Conservation (phyloP, 768 basidiomycete genomes). For the Boletus rubescentipes region DNA sequence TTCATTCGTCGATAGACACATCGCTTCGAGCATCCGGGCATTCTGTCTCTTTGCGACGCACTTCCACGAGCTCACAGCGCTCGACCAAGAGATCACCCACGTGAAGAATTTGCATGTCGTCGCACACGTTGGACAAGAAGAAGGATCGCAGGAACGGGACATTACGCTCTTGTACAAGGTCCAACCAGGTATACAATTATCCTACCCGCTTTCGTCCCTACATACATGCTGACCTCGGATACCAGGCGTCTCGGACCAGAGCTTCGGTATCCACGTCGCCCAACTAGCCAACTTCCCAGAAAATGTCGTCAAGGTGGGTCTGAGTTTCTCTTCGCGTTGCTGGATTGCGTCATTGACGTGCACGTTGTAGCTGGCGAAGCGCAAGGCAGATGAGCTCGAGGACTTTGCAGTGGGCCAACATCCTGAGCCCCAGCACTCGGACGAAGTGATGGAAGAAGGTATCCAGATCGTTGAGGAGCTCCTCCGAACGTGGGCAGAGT, state of each 20-base stretch:
- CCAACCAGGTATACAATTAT: slow-evolving; percentile 62
- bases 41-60: slow-evolving; percentile 98
- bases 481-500: slow-evolving; percentile 62
- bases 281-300: slow-evolving; percentile 97
- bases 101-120: slow-evolving; percentile 96
- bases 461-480: slow-evolving; percentile 79
- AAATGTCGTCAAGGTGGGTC: slow-evolving; percentile 77
- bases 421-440: slow-evolving; percentile 44
- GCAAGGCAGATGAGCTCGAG: slow-evolving; percentile 89
- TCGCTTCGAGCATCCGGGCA: slow-evolving; percentile 87
- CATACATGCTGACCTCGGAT: background rate
- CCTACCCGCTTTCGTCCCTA: background rate
- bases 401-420: slow-evolving; percentile 61
- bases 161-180: slow-evolving; percentile 80
- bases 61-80: slow-evolving; percentile 93
- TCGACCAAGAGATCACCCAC: slow-evolving; percentile 81
- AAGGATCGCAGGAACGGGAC: slow-evolving; percentile 55
- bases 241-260: slow-evolving; percentile 89
- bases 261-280: slow-evolving; percentile 98
- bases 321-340: too few relatives aligned
- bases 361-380: slow-evolving; percentile 69
- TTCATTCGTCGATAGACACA: slow-evolving; percentile 59
- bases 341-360: background rate
- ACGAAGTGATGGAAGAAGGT: slow-evolving; percentile 73
- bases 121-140: slow-evolving; percentile 73